These are phyloP conservation scores for Gentiana macrophylla DNA, from an alignment of 257 asterid species.

Conservation along the genomic window DNA sequence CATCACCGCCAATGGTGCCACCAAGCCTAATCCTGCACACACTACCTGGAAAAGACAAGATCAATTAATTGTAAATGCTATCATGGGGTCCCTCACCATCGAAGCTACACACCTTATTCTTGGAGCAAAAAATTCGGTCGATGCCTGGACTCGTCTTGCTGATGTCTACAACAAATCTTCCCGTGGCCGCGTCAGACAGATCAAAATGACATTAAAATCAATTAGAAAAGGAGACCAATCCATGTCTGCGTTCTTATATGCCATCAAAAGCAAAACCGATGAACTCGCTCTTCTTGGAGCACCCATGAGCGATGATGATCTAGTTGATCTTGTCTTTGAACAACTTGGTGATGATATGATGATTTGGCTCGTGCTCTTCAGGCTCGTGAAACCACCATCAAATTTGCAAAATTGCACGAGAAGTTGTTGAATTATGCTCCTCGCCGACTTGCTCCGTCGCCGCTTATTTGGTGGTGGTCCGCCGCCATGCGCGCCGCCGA, in stretches of 20 bases:
- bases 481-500: background rate
- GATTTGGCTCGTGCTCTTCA: background rate
- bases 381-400: background rate
- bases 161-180: background rate
- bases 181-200: background rate
- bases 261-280: background rate
- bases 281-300: slow-evolving; percentile 1
- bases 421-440: background rate
- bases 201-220: background rate
- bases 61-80: background rate
- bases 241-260: background rate
- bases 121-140: background rate
- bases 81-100: background rate
- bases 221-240: background rate
- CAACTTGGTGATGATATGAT: slow-evolving; percentile 1
- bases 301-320: slow-evolving; percentile 1
- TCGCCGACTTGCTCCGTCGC: too few relatives aligned
- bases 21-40: background rate
- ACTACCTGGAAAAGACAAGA: background rate
- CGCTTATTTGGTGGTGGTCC: too few relatives aligned
- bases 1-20: background rate
- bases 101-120: background rate
- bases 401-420: background rate
- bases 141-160: background rate
- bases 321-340: background rate